A percentile compares a stretch with the other conserved stretches of the same genome.
Evolutionary conservation across 805 yeast genomes (phyloP).

Genomic region (Helenozyma baotianmanensis): DNA sequence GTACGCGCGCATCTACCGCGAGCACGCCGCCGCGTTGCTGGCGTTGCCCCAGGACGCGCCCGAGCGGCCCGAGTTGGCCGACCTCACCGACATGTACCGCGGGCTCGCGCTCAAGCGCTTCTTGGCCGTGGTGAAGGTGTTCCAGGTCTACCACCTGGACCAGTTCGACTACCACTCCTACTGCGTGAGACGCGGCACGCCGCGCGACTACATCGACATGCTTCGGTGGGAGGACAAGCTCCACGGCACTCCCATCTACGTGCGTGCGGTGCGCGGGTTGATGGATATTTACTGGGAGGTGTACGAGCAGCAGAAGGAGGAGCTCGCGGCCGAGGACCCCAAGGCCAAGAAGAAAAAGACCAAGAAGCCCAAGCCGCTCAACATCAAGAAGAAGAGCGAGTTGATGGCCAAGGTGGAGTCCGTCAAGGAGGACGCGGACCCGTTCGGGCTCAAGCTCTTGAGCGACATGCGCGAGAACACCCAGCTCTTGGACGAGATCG

Average conservation of each 20-base stretch:
- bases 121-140: constrained; percentile 59
- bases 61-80: constrained; percentile 29
- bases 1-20: constrained; percentile 54
- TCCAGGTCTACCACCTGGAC: constrained; percentile 69
- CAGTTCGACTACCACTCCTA: constrained; percentile 94
- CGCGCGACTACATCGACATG: constrained; percentile 75
- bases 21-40: constrained; percentile 17
- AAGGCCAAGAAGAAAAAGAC: constrained; percentile 41
- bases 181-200: constrained; percentile 86
- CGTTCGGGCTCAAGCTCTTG: constrained; percentile 49
- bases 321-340: constrained; percentile 11
- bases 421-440: constrained; percentile 51
- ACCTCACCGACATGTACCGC: constrained; percentile 41
- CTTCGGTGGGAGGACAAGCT: constrained; percentile 78
- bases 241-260: constrained; percentile 64
- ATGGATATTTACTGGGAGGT: constrained; percentile 49
- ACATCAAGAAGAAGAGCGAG: constrained; percentile 48
- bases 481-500: constrained; percentile 43
- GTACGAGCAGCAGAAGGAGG: constrained; percentile 22
- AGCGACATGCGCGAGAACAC: constrained; percentile 20
- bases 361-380: constrained; percentile 51
- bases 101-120: constrained; percentile 83
- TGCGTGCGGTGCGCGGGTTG: constrained; percentile 67
- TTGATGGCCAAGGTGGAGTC: constrained; percentile 44
- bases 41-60: constrained; percentile 15